Base-by-base conservation (phyloP, 2,329 filamentous ascomycete species). In the Calonectria ilicicola region DNA sequence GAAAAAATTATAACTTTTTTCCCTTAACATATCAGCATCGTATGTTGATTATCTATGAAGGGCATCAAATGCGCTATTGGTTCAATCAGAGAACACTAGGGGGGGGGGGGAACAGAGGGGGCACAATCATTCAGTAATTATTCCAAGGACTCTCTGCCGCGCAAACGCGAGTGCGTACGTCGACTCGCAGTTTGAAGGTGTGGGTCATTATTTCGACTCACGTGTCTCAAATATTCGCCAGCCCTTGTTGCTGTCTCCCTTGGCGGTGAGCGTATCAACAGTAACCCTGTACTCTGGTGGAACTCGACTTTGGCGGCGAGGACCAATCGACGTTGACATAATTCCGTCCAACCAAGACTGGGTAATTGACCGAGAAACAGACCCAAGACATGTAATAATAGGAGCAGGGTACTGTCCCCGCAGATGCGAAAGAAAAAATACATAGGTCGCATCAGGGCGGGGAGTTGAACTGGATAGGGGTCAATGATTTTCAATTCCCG, bases 281-380 rank as follows among this genome's bases (percentile, higher is more conserved):
- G 15, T 10, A 60, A 60, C 53, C 32, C 53, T 27, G 35, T n/a
- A 10, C 21, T 27, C 15, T 17, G 38, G 53, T 23, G 53, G 35
- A 38, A 60, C 35, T 35, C 32, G 23, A 15, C 7, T 26, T 26
- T 60, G 19, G 21, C n/a, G 32, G 19, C 10, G n/a, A 19, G 21
- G n/a, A 14, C 53, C 53, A 60, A 60, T 60, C 21, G 53, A 35
- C 53, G 15, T 60, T 60, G 35, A 60, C 53, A 40, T 60, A 60
- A 26, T 60, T 60, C 53, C 53, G 32, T 60, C 53, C 53, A 60
- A 38, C 53, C 53, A 60, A 60, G 35, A 26, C 53, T 15, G 29
- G 35, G 35, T 40, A 60, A 60, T 60, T 60, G 53, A 40, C 53
- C 53, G 53, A 60, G 53, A 60, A 60, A 40, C 26, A 60, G 35